These are phyloP conservation scores for Physocladia obscura DNA, from an alignment of 192 early-diverging fungal species.

Conservation along the genomic window DNA sequence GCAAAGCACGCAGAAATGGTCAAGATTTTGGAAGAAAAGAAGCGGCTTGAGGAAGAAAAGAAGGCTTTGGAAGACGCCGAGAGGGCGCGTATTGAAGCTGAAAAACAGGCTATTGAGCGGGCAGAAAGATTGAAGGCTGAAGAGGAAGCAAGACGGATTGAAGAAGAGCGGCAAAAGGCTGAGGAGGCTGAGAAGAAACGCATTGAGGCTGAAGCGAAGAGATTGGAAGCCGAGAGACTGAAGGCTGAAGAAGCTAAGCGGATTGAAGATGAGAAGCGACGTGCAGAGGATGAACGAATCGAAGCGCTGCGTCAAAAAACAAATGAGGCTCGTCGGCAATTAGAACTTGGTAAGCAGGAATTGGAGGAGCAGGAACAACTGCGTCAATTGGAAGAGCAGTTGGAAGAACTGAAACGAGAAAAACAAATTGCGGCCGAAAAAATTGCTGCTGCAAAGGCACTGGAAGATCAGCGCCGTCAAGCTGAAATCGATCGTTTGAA, in stretches of 20 bases:
- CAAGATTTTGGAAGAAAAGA: background rate
- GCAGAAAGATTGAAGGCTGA: background rate
- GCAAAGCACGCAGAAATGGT: conserved; percentile 13
- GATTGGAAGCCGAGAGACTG: background rate
- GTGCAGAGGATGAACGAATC: conserved; percentile 21
- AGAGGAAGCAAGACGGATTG: background rate
- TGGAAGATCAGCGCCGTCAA: conserved; percentile 11
- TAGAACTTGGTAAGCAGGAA: conserved; percentile 23
- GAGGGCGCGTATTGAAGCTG: background rate
- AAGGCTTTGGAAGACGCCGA: background rate
- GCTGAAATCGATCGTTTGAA: conserved; percentile 15
- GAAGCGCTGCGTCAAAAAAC: conserved; percentile 6
- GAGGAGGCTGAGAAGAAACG: background rate
- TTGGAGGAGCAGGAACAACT: conserved; percentile 15
- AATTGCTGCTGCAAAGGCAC: conserved; percentile 6
- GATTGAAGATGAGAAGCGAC: conserved; percentile 4
- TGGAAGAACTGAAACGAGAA: conserved; percentile 1
- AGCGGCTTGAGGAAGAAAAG: conserved; percentile 6
- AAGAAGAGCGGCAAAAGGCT: conserved; percentile 3
- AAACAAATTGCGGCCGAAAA: conserved; percentile 8
- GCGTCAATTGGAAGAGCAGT: background rate
- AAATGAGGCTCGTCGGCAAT: conserved; percentile 1
- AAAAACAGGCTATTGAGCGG: background rate
- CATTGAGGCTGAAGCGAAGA: background rate
- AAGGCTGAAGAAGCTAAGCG: conserved; percentile 11